These are phyloP conservation scores for Hanseniaspora clermontiae DNA, from an alignment of 805 yeast genomes.

Conservation along the genomic window DNA sequence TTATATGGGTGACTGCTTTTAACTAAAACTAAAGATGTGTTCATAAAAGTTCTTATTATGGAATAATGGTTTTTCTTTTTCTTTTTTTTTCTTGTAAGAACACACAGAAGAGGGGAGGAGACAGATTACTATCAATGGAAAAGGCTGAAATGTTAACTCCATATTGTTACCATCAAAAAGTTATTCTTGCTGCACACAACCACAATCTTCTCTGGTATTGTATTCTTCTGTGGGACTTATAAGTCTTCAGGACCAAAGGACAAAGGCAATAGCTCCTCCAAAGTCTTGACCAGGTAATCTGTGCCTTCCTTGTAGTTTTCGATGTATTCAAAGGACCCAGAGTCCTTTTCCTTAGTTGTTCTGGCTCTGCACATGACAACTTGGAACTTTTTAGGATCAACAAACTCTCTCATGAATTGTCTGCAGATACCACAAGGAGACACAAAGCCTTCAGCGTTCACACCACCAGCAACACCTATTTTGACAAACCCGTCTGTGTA, in stretches of 20 bases:
- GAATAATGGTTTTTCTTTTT: no score
- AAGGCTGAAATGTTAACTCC: no score
- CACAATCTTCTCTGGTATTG: no score
- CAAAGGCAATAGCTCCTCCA: conserved; percentile 60
- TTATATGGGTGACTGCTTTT: no score
- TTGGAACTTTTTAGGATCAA: conserved; percentile 34
- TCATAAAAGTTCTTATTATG: no score
- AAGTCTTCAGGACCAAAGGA: conserved; percentile 78
- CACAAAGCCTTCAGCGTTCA: conserved; percentile 45
- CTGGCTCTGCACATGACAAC: conserved; percentile 51
- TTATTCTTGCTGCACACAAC: no score
- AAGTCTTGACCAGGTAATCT: conserved; percentile 32
- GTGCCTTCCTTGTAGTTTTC: conserved; percentile 32
- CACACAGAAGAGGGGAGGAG: no score
- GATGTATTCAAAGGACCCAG: background rate
- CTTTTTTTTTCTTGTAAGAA: no score
- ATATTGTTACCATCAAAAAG: no score
- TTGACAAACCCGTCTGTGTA: conserved; percentile 31
- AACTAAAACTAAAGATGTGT: no score
- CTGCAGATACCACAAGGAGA: conserved; percentile 94
- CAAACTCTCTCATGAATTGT: conserved; percentile 78
- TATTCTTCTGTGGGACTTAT: background rate
- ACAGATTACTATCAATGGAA: no score
- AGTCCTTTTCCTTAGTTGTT: background rate
- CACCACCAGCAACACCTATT: conserved; percentile 53